These are phyloP conservation scores for Friedmanniomyces simplex DNA, from an alignment of 495 filamentous ascomycete genomes.

Conservation along the genomic window DNA sequence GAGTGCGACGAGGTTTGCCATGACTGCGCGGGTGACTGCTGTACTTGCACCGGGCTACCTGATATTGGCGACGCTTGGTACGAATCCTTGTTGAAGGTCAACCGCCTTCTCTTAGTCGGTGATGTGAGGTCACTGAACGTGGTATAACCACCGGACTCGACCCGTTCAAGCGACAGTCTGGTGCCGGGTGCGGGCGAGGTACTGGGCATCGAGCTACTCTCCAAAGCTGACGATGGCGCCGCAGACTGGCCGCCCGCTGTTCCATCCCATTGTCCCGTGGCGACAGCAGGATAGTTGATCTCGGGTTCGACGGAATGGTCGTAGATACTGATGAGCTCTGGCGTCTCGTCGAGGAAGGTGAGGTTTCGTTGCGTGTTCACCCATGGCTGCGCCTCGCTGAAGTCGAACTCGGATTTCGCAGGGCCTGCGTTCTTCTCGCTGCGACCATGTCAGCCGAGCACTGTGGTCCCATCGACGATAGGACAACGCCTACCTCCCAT, in stretches of 20 bases:
- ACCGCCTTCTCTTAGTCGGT: slow-evolving; percentile 12
- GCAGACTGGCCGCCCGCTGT: not conserved
- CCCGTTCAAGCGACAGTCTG: not conserved
- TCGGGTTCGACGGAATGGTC: slow-evolving; percentile 10
- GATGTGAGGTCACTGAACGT: slow-evolving; percentile 1
- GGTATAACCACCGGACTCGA: not conserved
- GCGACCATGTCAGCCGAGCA: not conserved
- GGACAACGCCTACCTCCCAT: slow-evolving; percentile 18
- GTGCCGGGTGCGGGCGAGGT: not conserved
- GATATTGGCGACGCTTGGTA: not conserved
- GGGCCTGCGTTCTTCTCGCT: slow-evolving; percentile 5
- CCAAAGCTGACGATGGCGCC: not conserved
- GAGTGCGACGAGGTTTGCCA: slow-evolving; percentile 1
- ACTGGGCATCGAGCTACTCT: not conserved
- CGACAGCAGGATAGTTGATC: not conserved
- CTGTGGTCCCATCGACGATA: not conserved
- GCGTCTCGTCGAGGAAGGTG: slow-evolving; percentile 19
- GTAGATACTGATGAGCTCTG: slow-evolving; percentile 20
- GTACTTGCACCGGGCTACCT: too few relatives aligned
- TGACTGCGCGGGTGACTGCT: slow-evolving; percentile 2
- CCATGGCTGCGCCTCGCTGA: slow-evolving; percentile 17
- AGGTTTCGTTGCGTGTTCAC: slow-evolving; percentile 12
- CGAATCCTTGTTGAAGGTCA: not conserved
- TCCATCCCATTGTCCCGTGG: not conserved
- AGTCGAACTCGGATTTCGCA: slow-evolving; percentile 19